phyloP scores from a whole-genome alignment of 139 green algal genomes.

The Coelastrella sp. region DNA sequence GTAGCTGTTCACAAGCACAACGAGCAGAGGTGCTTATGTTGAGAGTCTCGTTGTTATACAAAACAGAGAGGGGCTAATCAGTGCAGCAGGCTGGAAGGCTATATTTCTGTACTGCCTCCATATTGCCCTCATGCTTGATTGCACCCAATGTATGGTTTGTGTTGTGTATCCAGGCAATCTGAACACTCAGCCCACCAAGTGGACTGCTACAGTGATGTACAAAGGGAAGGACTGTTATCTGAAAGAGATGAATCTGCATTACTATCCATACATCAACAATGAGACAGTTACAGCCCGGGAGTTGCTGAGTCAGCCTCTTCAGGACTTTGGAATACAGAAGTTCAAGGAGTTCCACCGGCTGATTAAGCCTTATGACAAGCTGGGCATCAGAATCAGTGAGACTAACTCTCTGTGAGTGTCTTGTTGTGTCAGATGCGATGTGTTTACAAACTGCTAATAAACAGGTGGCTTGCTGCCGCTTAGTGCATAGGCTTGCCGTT shows the following conservation, averaged over 20 bases:
- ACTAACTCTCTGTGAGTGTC: constrained; percentile 49
- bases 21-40: too few species aligned
- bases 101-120: too few species aligned
- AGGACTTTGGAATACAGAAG: constrained; percentile 39
- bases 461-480: too few species aligned
- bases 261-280: constrained; percentile 45
- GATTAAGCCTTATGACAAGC: neutral
- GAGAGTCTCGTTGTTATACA: too few species aligned
- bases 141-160: neutral
- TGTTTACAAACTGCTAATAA: too few species aligned
- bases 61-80: too few species aligned
- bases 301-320: constrained; percentile 35
- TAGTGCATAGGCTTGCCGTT: too few species aligned
- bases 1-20: too few species aligned
- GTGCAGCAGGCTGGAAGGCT: too few species aligned
- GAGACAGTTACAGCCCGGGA: constrained; percentile 12
- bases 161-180: constrained; percentile 40
- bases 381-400: constrained; percentile 38
- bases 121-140: too few species aligned
- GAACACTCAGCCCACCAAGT: constrained; percentile 40
- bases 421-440: too few species aligned
- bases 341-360: constrained; percentile 25
- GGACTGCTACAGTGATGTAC: neutral
- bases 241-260: constrained; percentile 29
- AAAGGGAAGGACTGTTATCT: constrained; percentile 18